Base-by-base conservation (phyloP, 1,139 yeast species). In the Eremothecium gossypii region DNA sequence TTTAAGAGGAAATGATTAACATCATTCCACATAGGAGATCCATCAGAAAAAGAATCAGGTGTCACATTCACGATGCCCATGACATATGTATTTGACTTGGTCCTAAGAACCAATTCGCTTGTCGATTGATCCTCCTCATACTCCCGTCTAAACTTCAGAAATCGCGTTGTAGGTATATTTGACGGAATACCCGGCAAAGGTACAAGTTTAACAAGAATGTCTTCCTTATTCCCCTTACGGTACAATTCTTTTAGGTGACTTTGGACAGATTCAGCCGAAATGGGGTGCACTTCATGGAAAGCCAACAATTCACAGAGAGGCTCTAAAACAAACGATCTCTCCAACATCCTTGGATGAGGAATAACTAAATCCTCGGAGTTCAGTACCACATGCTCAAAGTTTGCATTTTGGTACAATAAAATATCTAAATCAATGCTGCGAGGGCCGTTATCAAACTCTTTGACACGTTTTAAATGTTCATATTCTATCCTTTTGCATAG, bases 31-130 rank as follows among this genome's bases (percentile, higher is more conserved):
- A 68, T 52, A 23, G 56, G 54, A 0, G 94, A 89, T 1, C 95
- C 97, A 62, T 93, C 98, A 41, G 96, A 85, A 57, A 91, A 91
- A 0, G 96, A 87, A 59, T 93, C 97, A 0, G 97, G 96, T 0
- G 98, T 91, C 14, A 83, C 73, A 55, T 91, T 91, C 45, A 91
- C 62, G 38, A 91, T 80, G 1, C 89, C 95, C 98, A 91, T 91
- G 40, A 87, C 62, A 35, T 57, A 50, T n/a, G 61, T 51, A 3
- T 58, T 50, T 2, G 60, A 54, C 7, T 46, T 51, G 44, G 40
- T 71, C 52, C 28, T 53, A 48, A 40, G 42, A 11, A 31, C 40
- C 8, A 41, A 30, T 10, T 36, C 31, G 3, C 43, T 44, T 0
- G 47, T 40, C 2, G 49, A 9, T 3, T 40, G 44, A 35, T 52